phyloP scores from a whole-genome alignment of 1,284 basidiomycete genomes.

The Sporisorium sorghi region DNA sequence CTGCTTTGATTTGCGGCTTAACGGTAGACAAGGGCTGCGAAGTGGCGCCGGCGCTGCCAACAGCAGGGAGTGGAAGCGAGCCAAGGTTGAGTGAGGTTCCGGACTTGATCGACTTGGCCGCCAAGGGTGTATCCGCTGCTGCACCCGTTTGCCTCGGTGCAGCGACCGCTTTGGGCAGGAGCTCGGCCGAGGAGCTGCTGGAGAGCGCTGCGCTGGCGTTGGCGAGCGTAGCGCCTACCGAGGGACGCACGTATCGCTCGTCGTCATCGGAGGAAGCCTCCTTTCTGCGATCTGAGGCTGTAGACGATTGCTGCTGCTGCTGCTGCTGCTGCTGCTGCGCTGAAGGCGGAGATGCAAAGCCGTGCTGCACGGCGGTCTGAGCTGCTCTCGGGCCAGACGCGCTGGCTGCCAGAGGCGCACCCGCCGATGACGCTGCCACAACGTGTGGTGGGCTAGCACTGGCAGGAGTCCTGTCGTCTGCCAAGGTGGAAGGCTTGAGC shows the following conservation, averaged over 20 bases:
- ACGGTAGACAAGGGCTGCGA: constrained; percentile 34
- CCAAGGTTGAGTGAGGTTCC: constrained; percentile 45
- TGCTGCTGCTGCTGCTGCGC: no score
- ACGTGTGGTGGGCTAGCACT: constrained; percentile 48
- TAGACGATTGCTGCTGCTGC: constrained; percentile 15
- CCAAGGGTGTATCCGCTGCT: constrained; percentile 1
- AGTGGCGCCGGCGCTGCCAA: constrained; percentile 4
- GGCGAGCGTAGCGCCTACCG: constrained; percentile 45
- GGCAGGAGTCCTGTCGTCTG: constrained; percentile 45
- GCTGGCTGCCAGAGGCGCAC: constrained; percentile 7
- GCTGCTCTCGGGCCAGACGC: constrained; percentile 6
- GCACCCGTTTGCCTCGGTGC: constrained; percentile 30
- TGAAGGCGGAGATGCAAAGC: constrained; percentile 21
- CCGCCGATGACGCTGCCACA: constrained; percentile 9
- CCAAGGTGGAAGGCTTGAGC: constrained; percentile 19
- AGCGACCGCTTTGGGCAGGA: constrained; percentile 43
- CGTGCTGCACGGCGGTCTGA: constrained; percentile 30
- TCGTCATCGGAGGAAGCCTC: constrained; percentile 49
- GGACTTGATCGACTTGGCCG: constrained; percentile 7
- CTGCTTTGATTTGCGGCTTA: constrained; percentile 23
- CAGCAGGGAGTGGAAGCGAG: constrained; percentile 31
- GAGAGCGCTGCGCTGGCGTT: constrained; percentile 52
- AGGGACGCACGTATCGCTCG: constrained; percentile 28
- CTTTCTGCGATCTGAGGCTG: constrained; percentile 24
- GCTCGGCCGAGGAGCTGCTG: constrained; percentile 50